Conservation (phyloP, 2,329 filamentous ascomycete genomes). For the Penicillium sp. region DNA sequence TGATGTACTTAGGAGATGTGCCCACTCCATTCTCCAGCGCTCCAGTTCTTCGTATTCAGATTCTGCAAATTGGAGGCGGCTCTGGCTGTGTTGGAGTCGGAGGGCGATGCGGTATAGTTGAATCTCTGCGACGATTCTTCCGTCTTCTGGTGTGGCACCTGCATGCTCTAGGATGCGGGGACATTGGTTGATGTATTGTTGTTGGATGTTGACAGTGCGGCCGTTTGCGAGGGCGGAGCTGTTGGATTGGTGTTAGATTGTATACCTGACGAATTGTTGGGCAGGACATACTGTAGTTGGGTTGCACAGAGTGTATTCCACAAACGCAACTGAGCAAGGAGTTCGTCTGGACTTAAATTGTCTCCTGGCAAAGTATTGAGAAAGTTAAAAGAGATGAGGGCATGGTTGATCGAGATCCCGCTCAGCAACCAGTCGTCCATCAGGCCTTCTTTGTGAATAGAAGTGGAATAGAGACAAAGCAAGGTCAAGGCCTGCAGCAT, state of each 20-base stretch:
- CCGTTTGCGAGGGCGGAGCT: conserved; percentile 28
- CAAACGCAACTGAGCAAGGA: conserved; percentile 25
- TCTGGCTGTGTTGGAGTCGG: conserved; percentile 20
- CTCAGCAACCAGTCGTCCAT: conserved; percentile 33
- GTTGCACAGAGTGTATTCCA: conserved; percentile 31
- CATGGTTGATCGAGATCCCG: conserved; percentile 32
- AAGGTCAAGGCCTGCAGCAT: conserved; percentile 27
- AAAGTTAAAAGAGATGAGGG: conserved; percentile 19
- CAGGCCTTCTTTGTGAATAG: conserved; percentile 27
- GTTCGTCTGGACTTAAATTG: conserved; percentile 23
- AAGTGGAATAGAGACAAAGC: conserved; percentile 27
- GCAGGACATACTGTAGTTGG: conserved; percentile 25
- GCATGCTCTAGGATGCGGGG: conserved; percentile 26
- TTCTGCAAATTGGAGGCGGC: conserved; percentile 23
- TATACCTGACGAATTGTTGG: not conserved
- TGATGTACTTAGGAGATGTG: conserved; percentile 25
- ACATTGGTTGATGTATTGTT: conserved; percentile 26
- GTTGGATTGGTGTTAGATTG: conserved; percentile 4
- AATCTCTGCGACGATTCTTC: conserved; percentile 27
- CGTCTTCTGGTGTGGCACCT: conserved; percentile 24
- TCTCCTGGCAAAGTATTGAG: conserved; percentile 16
- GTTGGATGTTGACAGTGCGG: conserved; percentile 25
- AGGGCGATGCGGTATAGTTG: conserved; percentile 27
- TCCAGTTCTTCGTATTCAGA: conserved; percentile 28
- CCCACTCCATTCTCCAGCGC: conserved; percentile 30